Conservation (phyloP, 129 eudicot genomes). For the Kitagawia praeruptora region DNA sequence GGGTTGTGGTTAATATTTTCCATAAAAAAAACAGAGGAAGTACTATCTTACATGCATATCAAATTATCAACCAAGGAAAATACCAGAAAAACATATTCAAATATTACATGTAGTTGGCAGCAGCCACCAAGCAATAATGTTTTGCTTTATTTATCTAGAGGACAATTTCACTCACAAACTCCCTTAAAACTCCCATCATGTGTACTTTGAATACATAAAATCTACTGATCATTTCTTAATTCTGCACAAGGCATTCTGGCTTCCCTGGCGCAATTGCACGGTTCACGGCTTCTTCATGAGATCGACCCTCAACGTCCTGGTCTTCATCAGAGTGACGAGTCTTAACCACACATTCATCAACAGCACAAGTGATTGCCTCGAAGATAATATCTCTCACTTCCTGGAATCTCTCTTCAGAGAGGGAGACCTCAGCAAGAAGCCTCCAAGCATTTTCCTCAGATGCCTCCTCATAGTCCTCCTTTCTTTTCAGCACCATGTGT, state of each 20-base stretch:
- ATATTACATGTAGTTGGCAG: slow-evolving; percentile 5
- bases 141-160: slow-evolving; percentile 29
- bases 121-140: slow-evolving; percentile 22
- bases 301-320: slow-evolving; percentile 14
- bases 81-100: background rate
- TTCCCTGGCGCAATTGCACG: slow-evolving; percentile 50
- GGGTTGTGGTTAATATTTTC: no score
- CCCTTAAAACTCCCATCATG: background rate
- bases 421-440: slow-evolving; percentile 96
- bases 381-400: slow-evolving; percentile 77
- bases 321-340: slow-evolving; percentile 23
- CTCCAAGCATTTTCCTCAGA: slow-evolving; percentile 93
- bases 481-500: slow-evolving; percentile 90
- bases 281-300: slow-evolving; percentile 39
- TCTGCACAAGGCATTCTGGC: slow-evolving; percentile 58
- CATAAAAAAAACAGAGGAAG: no score
- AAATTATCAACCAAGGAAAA: background rate
- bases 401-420: slow-evolving; percentile 76
- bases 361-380: slow-evolving; percentile 55
- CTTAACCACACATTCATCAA: slow-evolving; percentile 23
- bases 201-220: background rate
- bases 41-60: background rate
- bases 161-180: slow-evolving; percentile 12
- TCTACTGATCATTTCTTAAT: slow-evolving; percentile 20
- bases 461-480: slow-evolving; percentile 74